These are phyloP conservation scores for Ogataea dorogensis DNA, from an alignment of 805 yeast species.

Conservation along the genomic window DNA sequence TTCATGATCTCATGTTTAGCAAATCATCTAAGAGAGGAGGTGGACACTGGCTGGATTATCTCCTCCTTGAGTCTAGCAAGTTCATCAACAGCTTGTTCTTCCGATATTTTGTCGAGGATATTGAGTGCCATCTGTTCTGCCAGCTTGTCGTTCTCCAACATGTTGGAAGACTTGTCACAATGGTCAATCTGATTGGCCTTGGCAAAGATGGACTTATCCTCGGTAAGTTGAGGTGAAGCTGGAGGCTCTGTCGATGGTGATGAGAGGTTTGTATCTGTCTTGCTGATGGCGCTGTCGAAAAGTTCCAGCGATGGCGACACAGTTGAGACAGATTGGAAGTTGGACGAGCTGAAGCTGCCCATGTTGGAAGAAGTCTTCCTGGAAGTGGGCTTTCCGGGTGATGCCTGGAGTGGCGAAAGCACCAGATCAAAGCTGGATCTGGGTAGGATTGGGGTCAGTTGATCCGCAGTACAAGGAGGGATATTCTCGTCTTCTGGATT, in stretches of 20 bases:
- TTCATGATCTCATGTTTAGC: conserved; percentile 4
- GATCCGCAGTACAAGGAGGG: conserved; percentile 31
- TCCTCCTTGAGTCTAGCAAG: conserved; percentile 30
- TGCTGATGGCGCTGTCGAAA: conserved; percentile 7
- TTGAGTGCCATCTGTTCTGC: conserved; percentile 37
- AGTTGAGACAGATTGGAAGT: conserved; percentile 14
- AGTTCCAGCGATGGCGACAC: conserved; percentile 8
- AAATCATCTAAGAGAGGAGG: conserved; percentile 17
- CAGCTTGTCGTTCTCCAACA: conserved; percentile 28
- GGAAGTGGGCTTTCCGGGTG: conserved; percentile 6
- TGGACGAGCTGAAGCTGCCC: conserved; percentile 17
- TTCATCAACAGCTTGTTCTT: conserved; percentile 32
- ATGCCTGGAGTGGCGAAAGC: conserved; percentile 4
- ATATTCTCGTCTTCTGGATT: conserved; percentile 28
- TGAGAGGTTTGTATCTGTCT: conserved; percentile 10
- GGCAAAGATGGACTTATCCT: conserved; percentile 26
- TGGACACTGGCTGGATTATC: conserved; percentile 20
- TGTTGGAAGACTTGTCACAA: conserved; percentile 27
- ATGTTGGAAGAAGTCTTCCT: conserved; percentile 10
- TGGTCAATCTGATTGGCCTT: conserved; percentile 35
- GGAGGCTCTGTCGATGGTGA: conserved; percentile 6
- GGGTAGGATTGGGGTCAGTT: conserved; percentile 29
- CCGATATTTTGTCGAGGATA: conserved; percentile 31
- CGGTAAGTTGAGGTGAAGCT: conserved; percentile 2
- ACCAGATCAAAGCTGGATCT: conserved; percentile 8